Evolutionary conservation across 768 basidiomycete species (phyloP).

Genomic region (Lactifluus echinatus): DNA sequence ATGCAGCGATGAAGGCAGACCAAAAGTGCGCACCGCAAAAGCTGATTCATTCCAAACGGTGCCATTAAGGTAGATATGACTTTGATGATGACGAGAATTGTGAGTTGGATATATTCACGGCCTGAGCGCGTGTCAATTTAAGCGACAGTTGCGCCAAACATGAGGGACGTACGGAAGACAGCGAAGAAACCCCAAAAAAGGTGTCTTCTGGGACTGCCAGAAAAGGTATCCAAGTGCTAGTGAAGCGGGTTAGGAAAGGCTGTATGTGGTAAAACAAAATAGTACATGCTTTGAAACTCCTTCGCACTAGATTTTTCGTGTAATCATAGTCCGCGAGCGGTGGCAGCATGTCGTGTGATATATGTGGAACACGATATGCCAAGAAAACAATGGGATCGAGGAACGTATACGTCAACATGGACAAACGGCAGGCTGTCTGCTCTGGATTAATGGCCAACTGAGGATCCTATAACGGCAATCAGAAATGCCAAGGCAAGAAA

Average conservation of each 20-base stretch:
- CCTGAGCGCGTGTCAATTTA: conserved; percentile 1
- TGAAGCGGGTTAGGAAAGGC: background rate
- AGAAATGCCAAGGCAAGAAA: background rate
- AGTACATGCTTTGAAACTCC: conserved; percentile 28
- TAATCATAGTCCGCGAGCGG: conserved; percentile 41
- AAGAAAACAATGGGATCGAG: conserved; percentile 42
- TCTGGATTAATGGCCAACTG: conserved; percentile 23
- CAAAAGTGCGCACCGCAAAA: conserved; percentile 24
- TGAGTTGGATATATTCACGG: conserved; percentile 11
- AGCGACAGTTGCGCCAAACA: background rate
- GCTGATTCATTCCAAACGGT: conserved; percentile 28
- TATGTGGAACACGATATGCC: conserved; percentile 37
- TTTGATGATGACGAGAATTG: conserved; percentile 2
- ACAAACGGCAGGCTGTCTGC: conserved; percentile 27
- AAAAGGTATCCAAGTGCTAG: conserved; percentile 26
- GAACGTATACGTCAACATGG: conserved; percentile 40
- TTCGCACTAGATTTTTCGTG: conserved; percentile 28
- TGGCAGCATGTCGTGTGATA: conserved; percentile 37
- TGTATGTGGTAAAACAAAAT: background rate
- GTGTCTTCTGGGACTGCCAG: conserved; percentile 16
- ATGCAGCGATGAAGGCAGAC: background rate
- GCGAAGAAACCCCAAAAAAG: conserved; percentile 25
- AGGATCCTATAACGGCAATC: conserved; percentile 22
- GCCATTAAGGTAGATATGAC: conserved; percentile 23
- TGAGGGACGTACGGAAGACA: conserved; percentile 18